Percentiles rank a stretch among this genome's conserved stretches.
Conservation (phyloP, 1,284 basidiomycete genomes). For the Fomitopsis betulina region DNA sequence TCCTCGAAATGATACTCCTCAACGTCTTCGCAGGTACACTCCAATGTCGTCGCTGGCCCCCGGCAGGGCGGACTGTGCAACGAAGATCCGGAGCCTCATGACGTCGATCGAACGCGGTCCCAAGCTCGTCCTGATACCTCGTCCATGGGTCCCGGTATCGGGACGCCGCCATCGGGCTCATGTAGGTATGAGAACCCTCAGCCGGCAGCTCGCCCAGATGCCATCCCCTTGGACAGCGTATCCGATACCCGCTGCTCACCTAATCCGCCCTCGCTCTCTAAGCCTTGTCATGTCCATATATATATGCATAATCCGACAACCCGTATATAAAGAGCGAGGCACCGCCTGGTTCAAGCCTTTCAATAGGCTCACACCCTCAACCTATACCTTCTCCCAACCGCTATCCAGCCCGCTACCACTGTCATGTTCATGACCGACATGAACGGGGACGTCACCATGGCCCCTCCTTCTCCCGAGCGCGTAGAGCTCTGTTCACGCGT, state of each 20-base stretch:
- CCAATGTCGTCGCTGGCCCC: too few species aligned
- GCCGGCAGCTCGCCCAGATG: background rate
- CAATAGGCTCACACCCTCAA: background rate
- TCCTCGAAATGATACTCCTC: too few species aligned
- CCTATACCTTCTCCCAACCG: background rate
- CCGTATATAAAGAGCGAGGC: background rate
- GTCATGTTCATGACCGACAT: background rate
- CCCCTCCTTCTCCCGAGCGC: background rate
- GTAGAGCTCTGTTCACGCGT: background rate
- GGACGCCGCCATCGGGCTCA: background rate
- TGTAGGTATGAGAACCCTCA: background rate
- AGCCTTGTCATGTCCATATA: too few species aligned
- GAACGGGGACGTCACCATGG: background rate
- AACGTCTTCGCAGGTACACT: background rate
- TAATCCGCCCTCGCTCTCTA: background rate
- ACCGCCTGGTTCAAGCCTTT: background rate
- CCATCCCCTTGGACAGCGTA: background rate
- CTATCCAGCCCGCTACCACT: background rate
- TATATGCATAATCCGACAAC: background rate
- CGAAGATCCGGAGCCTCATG: background rate
- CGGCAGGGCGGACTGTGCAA: too few species aligned
- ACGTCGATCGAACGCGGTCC: background rate
- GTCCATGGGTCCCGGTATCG: too few species aligned
- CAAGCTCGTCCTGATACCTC: background rate
- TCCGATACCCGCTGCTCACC: background rate